phyloP scores from a whole-genome alignment of 495 filamentous ascomycete species.

The Penicillium crystallinum region DNA sequence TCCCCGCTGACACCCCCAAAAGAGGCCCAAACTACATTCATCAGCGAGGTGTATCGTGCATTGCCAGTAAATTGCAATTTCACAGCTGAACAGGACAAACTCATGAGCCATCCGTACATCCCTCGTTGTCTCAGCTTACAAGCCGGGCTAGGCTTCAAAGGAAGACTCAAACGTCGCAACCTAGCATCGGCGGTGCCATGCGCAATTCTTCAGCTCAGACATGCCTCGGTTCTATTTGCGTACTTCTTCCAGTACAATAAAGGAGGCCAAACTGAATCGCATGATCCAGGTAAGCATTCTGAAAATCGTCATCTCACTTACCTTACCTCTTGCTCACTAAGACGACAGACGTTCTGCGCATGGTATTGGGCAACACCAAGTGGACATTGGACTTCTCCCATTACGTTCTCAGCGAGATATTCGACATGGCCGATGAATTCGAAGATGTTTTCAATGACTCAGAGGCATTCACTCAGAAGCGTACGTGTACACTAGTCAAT shows the following conservation, averaged over 20 bases:
- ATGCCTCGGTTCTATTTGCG: slow-evolving; percentile 61
- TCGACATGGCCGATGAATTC: slow-evolving; percentile 54
- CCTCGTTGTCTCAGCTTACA: slow-evolving; percentile 67
- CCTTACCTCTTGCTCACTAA: neutral
- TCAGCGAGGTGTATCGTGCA: slow-evolving; percentile 60
- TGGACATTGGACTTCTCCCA: slow-evolving; percentile 68
- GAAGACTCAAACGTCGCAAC: slow-evolving; percentile 51
- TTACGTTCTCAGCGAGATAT: slow-evolving; percentile 63
- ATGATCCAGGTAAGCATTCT: slow-evolving; percentile 54
- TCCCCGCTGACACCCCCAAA: neutral
- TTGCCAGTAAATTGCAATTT: slow-evolving; percentile 67
- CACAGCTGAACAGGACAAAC: slow-evolving; percentile 61
- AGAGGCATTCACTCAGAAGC: slow-evolving; percentile 41
- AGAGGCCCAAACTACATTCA: slow-evolving; percentile 47
- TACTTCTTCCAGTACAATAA: slow-evolving; percentile 51
- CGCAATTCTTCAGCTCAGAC: slow-evolving; percentile 65
- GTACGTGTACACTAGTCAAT: slow-evolving; percentile 26
- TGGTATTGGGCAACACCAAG: slow-evolving; percentile 42
- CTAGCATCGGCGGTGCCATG: slow-evolving; percentile 68
- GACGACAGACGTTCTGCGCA: slow-evolving; percentile 35
- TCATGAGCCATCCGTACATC: slow-evolving; percentile 62
- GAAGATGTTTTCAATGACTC: slow-evolving; percentile 35
- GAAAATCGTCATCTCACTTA: no score
- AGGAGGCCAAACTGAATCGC: slow-evolving; percentile 48
- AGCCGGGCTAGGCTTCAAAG: slow-evolving; percentile 61